Evolutionary conservation across 805 yeast species (phyloP).

Genomic region (Myxozyma neglecta): DNA sequence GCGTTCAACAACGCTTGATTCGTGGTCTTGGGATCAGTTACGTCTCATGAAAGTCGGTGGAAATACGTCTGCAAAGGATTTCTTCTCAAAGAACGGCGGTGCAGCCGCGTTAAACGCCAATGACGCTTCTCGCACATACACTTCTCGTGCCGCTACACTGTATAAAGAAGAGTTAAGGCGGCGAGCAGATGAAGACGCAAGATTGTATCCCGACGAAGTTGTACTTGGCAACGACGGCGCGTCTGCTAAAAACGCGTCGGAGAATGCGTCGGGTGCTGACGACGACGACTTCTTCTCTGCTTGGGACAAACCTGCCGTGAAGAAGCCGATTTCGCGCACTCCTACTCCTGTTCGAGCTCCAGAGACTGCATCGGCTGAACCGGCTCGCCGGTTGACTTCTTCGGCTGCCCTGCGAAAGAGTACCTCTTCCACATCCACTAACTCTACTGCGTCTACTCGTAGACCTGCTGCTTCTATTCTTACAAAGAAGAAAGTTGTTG

Average conservation of each 20-base stretch:
- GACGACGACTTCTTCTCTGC: constrained; percentile 87
- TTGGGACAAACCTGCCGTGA: constrained; percentile 77
- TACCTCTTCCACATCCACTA: too few relatives aligned
- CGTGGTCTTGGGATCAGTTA: constrained; percentile 88
- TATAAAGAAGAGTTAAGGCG: constrained; percentile 79
- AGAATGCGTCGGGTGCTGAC: constrained; percentile 36
- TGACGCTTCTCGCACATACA: constrained; percentile 76
- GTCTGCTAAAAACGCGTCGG: constrained; percentile 2
- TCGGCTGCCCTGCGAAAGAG: constrained; percentile 38
- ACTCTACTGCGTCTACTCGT: constrained; percentile 24
- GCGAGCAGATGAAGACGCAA: constrained; percentile 63
- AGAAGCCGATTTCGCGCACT: constrained; percentile 44
- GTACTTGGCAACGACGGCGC: constrained; percentile 50
- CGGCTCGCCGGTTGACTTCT: constrained; percentile 49
- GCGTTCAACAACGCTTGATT: constrained; percentile 85
- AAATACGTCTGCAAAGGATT: constrained; percentile 81
- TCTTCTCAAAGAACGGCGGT: constrained; percentile 82
- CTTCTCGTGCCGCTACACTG: constrained; percentile 72
- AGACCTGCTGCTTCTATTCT: constrained; percentile 36
- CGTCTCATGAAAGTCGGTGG: constrained; percentile 95
- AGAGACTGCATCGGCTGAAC: constrained; percentile 29
- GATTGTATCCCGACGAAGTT: constrained; percentile 64
- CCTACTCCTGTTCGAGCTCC: constrained; percentile 38
- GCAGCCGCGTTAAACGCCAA: constrained; percentile 60
- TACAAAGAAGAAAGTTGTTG: constrained; percentile 38